A percentile compares a stretch with the other conserved stretches of the same genome.
These are phyloP conservation scores for Tremella mesenterica DNA, from an alignment of 768 basidiomycete species.

Conservation along the genomic window DNA sequence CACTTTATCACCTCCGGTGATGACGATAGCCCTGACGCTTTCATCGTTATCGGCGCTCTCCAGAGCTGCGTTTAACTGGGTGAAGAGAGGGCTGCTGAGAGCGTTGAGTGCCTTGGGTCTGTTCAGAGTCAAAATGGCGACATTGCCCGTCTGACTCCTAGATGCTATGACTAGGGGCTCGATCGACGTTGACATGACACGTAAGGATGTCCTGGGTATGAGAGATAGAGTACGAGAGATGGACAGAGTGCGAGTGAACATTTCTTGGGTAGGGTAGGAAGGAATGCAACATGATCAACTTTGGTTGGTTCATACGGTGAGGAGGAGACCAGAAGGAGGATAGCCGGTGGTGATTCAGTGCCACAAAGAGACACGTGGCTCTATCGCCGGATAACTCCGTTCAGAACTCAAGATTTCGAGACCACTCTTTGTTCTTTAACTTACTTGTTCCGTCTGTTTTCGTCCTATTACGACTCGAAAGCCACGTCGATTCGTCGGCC, in stretches of 20 bases:
- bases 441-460: too few species aligned
- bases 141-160: slow-evolving; percentile 25
- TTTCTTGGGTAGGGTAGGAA: slow-evolving; percentile 3
- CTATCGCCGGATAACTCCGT: too few species aligned
- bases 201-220: slow-evolving; percentile 7
- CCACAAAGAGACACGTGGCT: too few species aligned
- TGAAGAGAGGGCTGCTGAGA: slow-evolving; percentile 67
- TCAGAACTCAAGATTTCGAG: too few species aligned
- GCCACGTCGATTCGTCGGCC: too few species aligned
- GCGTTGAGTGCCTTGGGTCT: slow-evolving; percentile 56
- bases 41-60: slow-evolving; percentile 62
- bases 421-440: too few species aligned
- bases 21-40: slow-evolving; percentile 68
- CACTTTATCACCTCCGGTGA: slow-evolving; percentile 85
- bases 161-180: slow-evolving; percentile 35
- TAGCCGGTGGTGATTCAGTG: too few species aligned
- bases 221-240: neutral
- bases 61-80: slow-evolving; percentile 70
- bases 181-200: slow-evolving; percentile 34
- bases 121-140: slow-evolving; percentile 36
- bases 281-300: too few species aligned
- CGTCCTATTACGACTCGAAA: too few species aligned
- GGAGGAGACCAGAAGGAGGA: too few species aligned
- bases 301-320: too few species aligned
- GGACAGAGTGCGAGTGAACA: slow-evolving; percentile 14